Evolutionary conservation across 768 basidiomycete species (phyloP), one percentile per base, ranked within the genome.

Genomic region (Tylopilus balloui): DNA sequence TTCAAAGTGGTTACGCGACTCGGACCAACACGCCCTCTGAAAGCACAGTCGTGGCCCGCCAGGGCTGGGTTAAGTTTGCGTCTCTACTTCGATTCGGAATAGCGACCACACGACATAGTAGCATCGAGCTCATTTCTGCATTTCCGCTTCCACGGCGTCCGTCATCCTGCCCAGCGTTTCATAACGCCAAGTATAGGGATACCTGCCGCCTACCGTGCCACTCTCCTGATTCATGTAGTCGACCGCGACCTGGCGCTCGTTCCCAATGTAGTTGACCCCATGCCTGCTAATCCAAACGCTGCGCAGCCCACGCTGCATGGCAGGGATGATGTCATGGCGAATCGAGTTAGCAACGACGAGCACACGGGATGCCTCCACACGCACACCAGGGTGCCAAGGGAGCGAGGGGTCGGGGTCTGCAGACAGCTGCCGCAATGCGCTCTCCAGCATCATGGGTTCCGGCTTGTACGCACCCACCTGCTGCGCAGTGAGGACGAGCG

Each of bases 391-490:
- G 42, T 48, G 42, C 1, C 48, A 58, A 15, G 64, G 64, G 19
- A 66, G 54, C 4, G 48, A 53, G 9, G 49, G 47, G 29, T 55
- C 45, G 14, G 61, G 56, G 39, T 42, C 14, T 27, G 51, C 25
- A 1, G 66, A 66, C 6, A 68, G 50, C 36, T 68, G 66, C 29
- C 36, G 45, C 45, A 68, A 21, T 7, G 59, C 66, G 29, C 52
- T 40, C 32, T 69, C 71, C n/a, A 77, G 61, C 54, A 78, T 54
- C 17, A 65, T 58, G 0, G 72, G 69, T 40, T 81, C 68, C 19
- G 84, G 88, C 61, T 88, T 89, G 68, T 88, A 89, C 29, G 78
- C 78, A n/a, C 79, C 78, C 5, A 79, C 76, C 53, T 86, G 84
- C 61, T 89, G 78, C 6, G 88, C 86, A 8, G 86, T 88, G 56